Conservation (phyloP, 2,329 filamentous ascomycete species). For the Curvularia hawaiiensis region DNA sequence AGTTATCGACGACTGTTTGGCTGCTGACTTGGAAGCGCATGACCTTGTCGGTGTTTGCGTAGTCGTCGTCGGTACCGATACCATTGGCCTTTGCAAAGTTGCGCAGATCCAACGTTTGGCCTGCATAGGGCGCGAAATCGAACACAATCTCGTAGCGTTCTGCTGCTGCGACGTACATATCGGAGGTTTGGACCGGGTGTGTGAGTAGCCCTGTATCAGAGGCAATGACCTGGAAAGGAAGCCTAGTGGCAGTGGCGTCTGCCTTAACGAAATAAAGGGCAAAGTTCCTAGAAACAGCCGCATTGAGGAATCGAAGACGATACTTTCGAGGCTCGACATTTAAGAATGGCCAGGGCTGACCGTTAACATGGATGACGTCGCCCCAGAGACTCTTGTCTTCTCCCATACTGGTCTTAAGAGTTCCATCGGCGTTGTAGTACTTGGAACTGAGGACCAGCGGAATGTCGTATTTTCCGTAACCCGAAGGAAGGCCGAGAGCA, state of each 20-base stretch:
- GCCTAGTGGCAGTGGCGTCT: constrained; percentile 42
- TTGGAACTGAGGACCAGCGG: constrained; percentile 60
- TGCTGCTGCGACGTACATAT: constrained; percentile 59
- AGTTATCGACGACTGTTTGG: constrained; percentile 34
- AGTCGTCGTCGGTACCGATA: constrained; percentile 58
- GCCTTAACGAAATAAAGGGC: constrained; percentile 53
- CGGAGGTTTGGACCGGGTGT: constrained; percentile 52
- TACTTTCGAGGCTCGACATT: constrained; percentile 66
- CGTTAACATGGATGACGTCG: constrained; percentile 65
- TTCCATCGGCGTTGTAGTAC: constrained; percentile 59
- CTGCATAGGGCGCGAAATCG: constrained; percentile 59
- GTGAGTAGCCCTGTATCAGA: constrained; percentile 55
- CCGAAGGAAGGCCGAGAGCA: constrained; percentile 56
- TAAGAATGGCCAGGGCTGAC: constrained; percentile 64
- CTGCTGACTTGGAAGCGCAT: constrained; percentile 55
- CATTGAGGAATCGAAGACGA: constrained; percentile 61
- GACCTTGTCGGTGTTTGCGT: constrained; percentile 52
- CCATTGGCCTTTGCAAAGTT: constrained; percentile 47
- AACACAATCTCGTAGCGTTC: constrained; percentile 66
- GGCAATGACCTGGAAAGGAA: constrained; percentile 61
- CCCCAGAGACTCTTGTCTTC: constrained; percentile 59
- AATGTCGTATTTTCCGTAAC: constrained; percentile 56
- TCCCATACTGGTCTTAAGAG: constrained; percentile 55
- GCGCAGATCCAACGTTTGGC: constrained; percentile 57
- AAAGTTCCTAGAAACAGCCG: constrained; percentile 49